These are phyloP conservation scores for Phoma herbarum DNA, from an alignment of 2,329 filamentous ascomycete species.

Conservation along the genomic window DNA sequence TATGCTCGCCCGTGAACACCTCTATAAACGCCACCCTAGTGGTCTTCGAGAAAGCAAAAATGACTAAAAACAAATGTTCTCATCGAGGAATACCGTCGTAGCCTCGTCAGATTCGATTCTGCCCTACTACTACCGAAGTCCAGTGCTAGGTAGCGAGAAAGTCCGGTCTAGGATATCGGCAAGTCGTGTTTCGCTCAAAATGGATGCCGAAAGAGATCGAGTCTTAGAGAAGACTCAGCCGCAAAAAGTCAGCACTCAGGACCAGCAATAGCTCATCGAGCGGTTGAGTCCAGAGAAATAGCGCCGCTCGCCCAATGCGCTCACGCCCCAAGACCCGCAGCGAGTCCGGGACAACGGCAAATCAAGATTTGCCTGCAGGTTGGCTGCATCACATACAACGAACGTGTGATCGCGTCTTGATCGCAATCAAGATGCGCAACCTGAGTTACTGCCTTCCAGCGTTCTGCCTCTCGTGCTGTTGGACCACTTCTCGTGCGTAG, in stretches of 20 bases:
- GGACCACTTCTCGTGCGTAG: constrained; percentile 88
- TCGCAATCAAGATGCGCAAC: not conserved
- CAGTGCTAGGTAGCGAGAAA: constrained; percentile 1
- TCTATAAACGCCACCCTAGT: constrained; percentile 45
- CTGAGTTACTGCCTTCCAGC: constrained; percentile 18
- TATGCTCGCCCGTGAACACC: constrained; percentile 28
- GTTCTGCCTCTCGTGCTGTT: constrained; percentile 59
- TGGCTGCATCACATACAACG: not conserved
- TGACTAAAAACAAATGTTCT: constrained; percentile 4
- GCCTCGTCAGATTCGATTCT: constrained; percentile 11
- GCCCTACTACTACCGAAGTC: constrained; percentile 1
- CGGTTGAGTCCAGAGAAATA: not conserved
- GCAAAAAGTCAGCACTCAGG: not conserved
- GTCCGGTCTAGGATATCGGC: constrained; percentile 5
- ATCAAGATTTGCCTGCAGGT: not conserved
- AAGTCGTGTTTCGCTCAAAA: constrained; percentile 16
- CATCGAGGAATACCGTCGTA: constrained; percentile 18
- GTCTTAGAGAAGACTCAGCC: constrained; percentile 16
- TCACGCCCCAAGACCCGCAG: not conserved
- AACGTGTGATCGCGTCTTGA: not conserved
- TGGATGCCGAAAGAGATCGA: constrained; percentile 15
- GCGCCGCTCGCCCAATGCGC: not conserved
- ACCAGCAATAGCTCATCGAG: not conserved
- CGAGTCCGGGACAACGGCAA: not conserved
- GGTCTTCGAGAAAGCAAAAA: constrained; percentile 25